phyloP scores from a whole-genome alignment of 1,139 yeast species.

The Hemisphaericaspora subhashii region DNA sequence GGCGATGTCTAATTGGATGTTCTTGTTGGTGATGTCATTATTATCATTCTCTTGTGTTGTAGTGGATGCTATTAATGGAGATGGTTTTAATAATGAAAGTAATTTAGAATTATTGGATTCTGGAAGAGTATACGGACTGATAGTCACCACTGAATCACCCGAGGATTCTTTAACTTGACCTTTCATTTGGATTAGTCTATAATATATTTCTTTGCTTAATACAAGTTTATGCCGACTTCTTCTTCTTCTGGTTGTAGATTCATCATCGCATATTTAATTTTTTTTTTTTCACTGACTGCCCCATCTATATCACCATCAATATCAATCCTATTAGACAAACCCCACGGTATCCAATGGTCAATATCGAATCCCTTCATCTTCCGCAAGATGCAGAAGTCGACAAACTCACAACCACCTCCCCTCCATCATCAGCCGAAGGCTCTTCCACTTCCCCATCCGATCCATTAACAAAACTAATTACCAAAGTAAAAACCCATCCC shows the following conservation, averaged over 20 bases:
- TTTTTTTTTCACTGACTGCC: conserved; percentile 1
- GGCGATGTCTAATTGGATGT: conserved; percentile 9
- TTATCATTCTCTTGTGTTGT: not conserved
- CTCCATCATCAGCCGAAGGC: conserved; percentile 2
- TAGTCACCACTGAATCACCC: conserved; percentile 4
- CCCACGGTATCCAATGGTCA: not conserved
- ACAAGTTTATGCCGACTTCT: no score
- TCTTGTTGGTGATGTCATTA: not conserved
- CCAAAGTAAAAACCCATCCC: conserved; percentile 17
- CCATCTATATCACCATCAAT: conserved; percentile 2
- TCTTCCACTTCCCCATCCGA: not conserved
- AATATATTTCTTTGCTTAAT: no score
- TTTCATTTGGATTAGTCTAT: not conserved
- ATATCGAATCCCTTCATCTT: conserved; percentile 4
- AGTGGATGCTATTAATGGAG: not conserved
- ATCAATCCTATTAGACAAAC: not conserved
- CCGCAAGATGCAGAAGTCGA: conserved; percentile 10
- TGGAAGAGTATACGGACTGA: conserved; percentile 19
- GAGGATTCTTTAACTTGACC: not conserved
- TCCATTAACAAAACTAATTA: conserved; percentile 1
- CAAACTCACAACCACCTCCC: not conserved
- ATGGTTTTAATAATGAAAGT: conserved; percentile 15
- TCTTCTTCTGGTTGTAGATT: no score
- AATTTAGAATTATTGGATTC: conserved; percentile 16
- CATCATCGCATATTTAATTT: no score